Evolutionary conservation across 1,139 yeast species (phyloP), one percentile per base, ranked within the genome.

Genomic region (Hyphopichia burtonii): DNA sequence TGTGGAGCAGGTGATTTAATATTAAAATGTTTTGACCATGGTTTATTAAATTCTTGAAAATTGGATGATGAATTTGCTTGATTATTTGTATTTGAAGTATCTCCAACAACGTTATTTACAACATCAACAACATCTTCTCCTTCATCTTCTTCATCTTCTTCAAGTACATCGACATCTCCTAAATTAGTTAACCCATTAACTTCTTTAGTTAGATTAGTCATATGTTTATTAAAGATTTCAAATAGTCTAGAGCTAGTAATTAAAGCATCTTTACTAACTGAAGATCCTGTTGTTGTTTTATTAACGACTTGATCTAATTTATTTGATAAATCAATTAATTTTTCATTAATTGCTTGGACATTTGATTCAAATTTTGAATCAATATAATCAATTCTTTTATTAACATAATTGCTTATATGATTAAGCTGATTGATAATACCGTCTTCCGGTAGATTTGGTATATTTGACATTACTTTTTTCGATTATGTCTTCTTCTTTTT

Each of bases 181-280:
- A 31, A 15, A 17, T 14, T 11, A n/a, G 4, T 20, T n/a, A 6
- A 17, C 3, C 16, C 35, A 19, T 32, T 32, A 10, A 35, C 12
- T 7, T 60, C 65, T 40, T 59, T 61, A 18, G 59, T 55, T 31
- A 61, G 45, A 38, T 52, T 54, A 25, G 51, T 46, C 28, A 60
- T 49, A 40, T 59, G 61, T 41, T 55, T 60, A 30, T 54, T 49
- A 42, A 61, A 56, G 11, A 55, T 38, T 37, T 60, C 64, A 30
- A 58, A 14, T 16, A 35, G 31, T 35, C 37, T 19, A 12, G 22
- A 25, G 15, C 16, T 35, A 16, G 8, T 34, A 20, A 6, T 20
- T n/a, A n/a, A n/a, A 20, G 23, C 8, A 6, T 20, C 8, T 20
- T 20, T 8, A 20, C 8, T 20, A 4, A 15, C 3, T 6, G 34